Base-by-base conservation (phyloP, 495 filamentous ascomycete species). In the Aspergillus incahuasiensis region DNA sequence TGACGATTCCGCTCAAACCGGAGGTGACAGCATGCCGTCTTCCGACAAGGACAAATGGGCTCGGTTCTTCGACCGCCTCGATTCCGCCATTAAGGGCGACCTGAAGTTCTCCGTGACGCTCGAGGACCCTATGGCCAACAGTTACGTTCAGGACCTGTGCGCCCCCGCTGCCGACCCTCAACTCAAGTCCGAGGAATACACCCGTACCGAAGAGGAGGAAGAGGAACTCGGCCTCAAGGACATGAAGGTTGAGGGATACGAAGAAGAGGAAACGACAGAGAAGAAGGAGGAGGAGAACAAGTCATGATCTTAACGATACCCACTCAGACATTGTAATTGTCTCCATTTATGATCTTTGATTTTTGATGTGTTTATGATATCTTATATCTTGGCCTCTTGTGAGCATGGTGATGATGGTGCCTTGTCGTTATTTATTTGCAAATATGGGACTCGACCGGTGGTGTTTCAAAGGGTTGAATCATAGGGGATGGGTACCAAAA, bases 191-290 rank as follows among this genome's bases (percentile, higher is more conserved):
- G 91, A 90, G 68, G 91, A 96, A 34, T 97, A 97, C 65, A 83
- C 86, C 44, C 80, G 94, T 56, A 95, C 91, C 0, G 83, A 85
- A 0, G 86, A 96, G 69, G 95, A 97, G 68, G 86, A 94, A 67
- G 95, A 97, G 60, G 87, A 96, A 32, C 74, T 98, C 19, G 94
- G 94, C 0, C 73, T 97, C 59, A 82, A 70, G 39, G 92, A 97
- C 64, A 97, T 98, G 85, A 95, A 91, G 78, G 86, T 85, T 0
- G 90, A 96, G 65, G 85, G 83, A 0, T 97, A 97, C 72, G 90
- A 87, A 64, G 75, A 82, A 42, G 62, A 74, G 55, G 58, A 46
- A 15, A 28, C 6, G 32, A 50, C 68, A 25, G 52, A 66, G 45
- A 59, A 69, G 54, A 58, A 64, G 21, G 42, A 54, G 16, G 55